Evolutionary conservation across 2,329 filamentous ascomycete genomes (phyloP).

Genomic region (Trichoderma arundinaceum): DNA sequence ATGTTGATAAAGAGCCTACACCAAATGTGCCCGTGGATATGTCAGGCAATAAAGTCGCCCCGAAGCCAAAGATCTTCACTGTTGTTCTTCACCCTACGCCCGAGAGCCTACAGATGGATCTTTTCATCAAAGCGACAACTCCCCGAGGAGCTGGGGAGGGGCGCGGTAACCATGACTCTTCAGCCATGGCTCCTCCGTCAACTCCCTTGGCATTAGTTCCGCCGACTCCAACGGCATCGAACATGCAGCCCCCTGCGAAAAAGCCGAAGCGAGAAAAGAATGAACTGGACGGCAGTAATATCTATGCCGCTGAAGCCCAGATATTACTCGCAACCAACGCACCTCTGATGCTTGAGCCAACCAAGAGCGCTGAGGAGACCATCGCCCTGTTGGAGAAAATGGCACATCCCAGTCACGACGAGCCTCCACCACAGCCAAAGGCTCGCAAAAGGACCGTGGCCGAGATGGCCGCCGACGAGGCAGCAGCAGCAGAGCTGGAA

Average conservation of each 20-base stretch:
- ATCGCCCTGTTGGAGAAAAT: constrained; percentile 74
- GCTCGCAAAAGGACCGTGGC: constrained; percentile 91
- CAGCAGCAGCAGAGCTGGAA: constrained; percentile 85
- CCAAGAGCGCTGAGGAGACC: constrained; percentile 69
- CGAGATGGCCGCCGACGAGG: constrained; percentile 93
- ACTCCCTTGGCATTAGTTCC: constrained; percentile 67
- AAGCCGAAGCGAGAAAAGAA: constrained; percentile 72
- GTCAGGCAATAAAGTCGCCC: constrained; percentile 41
- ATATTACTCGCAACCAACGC: constrained; percentile 75
- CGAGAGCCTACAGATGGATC: constrained; percentile 74
- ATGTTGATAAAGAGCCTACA: constrained; percentile 63
- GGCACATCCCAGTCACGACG: constrained; percentile 77
- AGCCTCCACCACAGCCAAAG: constrained; percentile 81
- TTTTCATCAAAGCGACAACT: constrained; percentile 76
- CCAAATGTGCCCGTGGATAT: constrained; percentile 55
- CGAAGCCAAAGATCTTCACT: constrained; percentile 72
- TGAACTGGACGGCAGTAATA: constrained; percentile 75
- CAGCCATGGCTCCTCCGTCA: constrained; percentile 65
- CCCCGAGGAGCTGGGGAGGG: constrained; percentile 56
- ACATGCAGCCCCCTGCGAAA: constrained; percentile 67
- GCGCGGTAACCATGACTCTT: constrained; percentile 39
- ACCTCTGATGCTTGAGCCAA: constrained; percentile 78
- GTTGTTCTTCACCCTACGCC: constrained; percentile 85
- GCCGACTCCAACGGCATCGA: constrained; percentile 64
- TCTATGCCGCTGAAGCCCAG: constrained; percentile 76